Evolutionary conservation across 2,329 filamentous ascomycete genomes (phyloP), one percentile per base, ranked within the genome.

Genomic region (Alternaria arborescens): DNA sequence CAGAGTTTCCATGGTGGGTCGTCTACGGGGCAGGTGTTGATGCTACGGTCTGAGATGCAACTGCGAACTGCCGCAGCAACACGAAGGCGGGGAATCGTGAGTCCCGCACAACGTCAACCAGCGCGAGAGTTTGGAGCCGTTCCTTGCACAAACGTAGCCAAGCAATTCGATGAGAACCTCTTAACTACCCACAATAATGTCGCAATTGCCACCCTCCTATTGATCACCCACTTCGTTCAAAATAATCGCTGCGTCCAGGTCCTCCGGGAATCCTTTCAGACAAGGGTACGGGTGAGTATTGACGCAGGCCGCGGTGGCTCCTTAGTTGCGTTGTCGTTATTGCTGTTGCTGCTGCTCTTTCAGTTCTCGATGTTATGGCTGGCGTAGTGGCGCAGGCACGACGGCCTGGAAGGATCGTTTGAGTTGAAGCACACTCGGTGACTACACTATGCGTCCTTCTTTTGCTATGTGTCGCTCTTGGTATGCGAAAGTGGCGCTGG

Each of bases 1-100:
- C 65, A 80, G 63, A 30, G 77, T 70, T 67, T 82, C 81, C 81
- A 83, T 83, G 54, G 46, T 55, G 60, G 67, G 60, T 40, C 18
- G 22, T 53, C n/a, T 36, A 32, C 44, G 22, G 44, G 46, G 50
- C 41, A 57, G 61, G 51, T 52, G 42, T 51, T 44, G 41, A 41
- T 20, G 20, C 20, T 20, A 20, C 20, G 20, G 20, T 20, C 20
- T 61, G 61, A 62, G 47, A 52, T 48, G 58, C 46, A 47, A 53
- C 43, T 46, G 62, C 60, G 58, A 67, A 62, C 51, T 58, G 59
- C 62, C 67, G 71, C 60, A 53, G 54, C 47, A 58, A 60, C n/a
- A 66, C 46, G 61, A 58, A 55, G 62, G 63, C 62, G 62, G 67
- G 66, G 59, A 30, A 62, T 66, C 36, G 70, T 65, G 61, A 61